Base-by-base conservation (phyloP, 306 rosid species). In the Sechiopsis laciniata region DNA sequence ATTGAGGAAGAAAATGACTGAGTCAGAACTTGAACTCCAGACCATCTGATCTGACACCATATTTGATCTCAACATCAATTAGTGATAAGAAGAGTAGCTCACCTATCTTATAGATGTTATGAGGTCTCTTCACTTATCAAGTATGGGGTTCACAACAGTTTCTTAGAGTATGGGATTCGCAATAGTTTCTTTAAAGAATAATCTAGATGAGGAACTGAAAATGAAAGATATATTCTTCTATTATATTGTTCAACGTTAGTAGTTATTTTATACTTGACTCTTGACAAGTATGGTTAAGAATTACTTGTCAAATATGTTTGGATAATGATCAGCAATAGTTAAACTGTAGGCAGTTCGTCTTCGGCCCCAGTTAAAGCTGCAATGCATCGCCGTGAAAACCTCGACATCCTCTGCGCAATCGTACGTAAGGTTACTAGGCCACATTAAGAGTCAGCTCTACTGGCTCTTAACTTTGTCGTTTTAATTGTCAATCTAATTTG, bases 251-350 rank as follows among this genome's bases (percentile, higher is more conserved):
- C 70, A 35, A 37, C 5, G 48, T 17, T 15, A 63, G 22, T 32
- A 15, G 69, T 29, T 6, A 37, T 50, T 62, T 45, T 15, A 13
- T 6, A 6, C 22, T 58, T 5, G 8, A 6, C 68, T 61, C 10
- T 29, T 29, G 0, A 62, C 22, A 14, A 35, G 22, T 35, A n/a
- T 35, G 52, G 7, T 8, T 35, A n/a, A 24, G 48, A 63, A 63
- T 63, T 63, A 35, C 4, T 35, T 61, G 68, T 61, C 35, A 57
- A 57, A 57, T 57, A 20, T 60, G 16, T 60, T 15, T 62, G 48
- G 21, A 32, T n/a, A 8, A 16, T 17, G 2, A 20, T 12, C 29
- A 6, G 29, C 19, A 0, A 67, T 45, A 10, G 13, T 67, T 46
- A 21, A 16, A 5, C 0, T 45, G 72, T 67, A 67, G 72, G 72